Percentiles rank a stretch among this genome's conserved stretches.
phyloP scores from a whole-genome alignment of 306 rosid genomes.

The Citrullus amarus region DNA sequence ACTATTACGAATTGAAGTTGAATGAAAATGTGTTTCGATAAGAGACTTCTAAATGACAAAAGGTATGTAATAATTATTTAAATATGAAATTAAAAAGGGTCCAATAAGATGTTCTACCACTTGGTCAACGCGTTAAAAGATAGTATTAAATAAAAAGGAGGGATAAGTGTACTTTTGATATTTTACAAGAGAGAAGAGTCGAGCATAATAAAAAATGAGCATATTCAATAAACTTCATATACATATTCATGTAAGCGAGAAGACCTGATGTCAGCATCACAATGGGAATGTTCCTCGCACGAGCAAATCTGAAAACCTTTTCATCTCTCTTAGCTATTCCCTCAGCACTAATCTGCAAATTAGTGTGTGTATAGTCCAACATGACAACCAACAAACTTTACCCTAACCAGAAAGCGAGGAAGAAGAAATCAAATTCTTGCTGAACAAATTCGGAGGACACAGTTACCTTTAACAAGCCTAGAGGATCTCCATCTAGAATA shows the following conservation, averaged over 20 bases:
- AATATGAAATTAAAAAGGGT: neutral
- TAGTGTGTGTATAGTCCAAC: slow-evolving; percentile 7
- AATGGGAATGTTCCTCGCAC: slow-evolving; percentile 60
- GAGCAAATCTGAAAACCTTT: slow-evolving; percentile 76
- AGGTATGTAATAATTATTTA: neutral
- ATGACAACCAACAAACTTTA: neutral
- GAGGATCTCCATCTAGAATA: slow-evolving; percentile 85
- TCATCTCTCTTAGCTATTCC: slow-evolving; percentile 78
- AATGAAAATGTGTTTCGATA: neutral
- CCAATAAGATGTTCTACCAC: neutral
- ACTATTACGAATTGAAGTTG: neutral
- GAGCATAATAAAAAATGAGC: neutral
- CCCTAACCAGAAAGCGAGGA: neutral
- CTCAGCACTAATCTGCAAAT: slow-evolving; percentile 68
- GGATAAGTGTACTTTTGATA: neutral
- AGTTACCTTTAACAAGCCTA: slow-evolving; percentile 75
- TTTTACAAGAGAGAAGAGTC: neutral
- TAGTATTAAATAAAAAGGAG: neutral
- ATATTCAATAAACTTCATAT: neutral
- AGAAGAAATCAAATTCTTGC: slow-evolving; percentile 2
- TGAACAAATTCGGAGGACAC: slow-evolving; percentile 9
- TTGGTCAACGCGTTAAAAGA: neutral
- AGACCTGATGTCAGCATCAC: slow-evolving; percentile 96
- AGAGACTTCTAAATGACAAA: neutral
- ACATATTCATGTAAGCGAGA: neutral